Evolutionary conservation across 768 basidiomycete species (phyloP), one percentile per base, ranked within the genome.

Genomic region (Mycena haematopus): DNA sequence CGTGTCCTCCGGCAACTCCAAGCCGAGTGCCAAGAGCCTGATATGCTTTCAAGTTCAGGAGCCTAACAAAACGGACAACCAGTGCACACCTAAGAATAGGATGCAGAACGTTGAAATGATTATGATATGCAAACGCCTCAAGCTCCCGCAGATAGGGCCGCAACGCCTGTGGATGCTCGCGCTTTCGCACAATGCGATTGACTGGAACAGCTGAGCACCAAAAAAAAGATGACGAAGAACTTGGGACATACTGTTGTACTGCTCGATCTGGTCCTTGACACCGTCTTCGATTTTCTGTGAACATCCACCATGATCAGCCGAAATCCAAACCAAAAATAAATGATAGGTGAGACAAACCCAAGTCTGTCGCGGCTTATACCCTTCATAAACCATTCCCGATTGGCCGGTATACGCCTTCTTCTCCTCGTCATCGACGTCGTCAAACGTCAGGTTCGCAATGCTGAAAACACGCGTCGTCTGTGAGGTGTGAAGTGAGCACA

Each of bases 301-400:
- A 29, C 22, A 36, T 44, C n/a, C 22, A 8, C n/a, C n/a, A n/a
- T n/a, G n/a, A n/a, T 21, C 4, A 22, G 21, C 10, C 19, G 17
- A 19, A 21, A 17, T n/a, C n/a, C 19, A n/a, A 6, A 42, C 19
- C 19, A 21, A 42, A 42, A 5, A n/a, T 6, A 2, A 42, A 22
- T 10, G 17, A 42, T 42, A 19, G 40, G 38, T 6, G 15, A 14
- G 9, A 1, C 14, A 10, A 42, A 84, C 83, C 81, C 80, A 85
- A 60, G 82, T 82, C 49, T 79, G 76, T 6, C 80, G 75, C 6
- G 74, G 74, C 67, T 86, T 86, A 66, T 86, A 86, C 2, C 84
- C 84, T 64, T 82, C 79, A 65, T 79, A 85, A 3, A 80, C 78
- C 8, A 81, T 82, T 0, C 74, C 78, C 25, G 80, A 74, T 59